Percentiles rank a stretch among this genome's conserved stretches.
These are phyloP conservation scores for Calonectria pauciramosa DNA, from an alignment of 2,329 filamentous ascomycete genomes.

Conservation along the genomic window DNA sequence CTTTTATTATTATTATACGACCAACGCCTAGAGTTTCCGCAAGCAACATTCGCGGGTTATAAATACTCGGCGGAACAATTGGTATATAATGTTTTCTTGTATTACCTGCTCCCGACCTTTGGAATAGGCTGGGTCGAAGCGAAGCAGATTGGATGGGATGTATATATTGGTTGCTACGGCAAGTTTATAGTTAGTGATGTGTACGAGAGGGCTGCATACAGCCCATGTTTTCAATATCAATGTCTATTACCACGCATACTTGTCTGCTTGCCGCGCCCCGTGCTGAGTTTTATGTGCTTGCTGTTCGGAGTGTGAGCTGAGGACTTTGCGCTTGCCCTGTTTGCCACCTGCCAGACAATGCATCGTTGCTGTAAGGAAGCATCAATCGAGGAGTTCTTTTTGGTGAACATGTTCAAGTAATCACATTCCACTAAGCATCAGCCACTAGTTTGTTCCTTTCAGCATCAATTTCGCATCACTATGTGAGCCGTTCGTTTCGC, in stretches of 20 bases:
- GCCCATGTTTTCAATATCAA: slow-evolving; percentile 28
- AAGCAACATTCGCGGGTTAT: slow-evolving; percentile 29
- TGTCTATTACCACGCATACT: slow-evolving; percentile 9
- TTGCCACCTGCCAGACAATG: background rate
- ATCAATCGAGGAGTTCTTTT: background rate
- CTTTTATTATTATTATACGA: background rate
- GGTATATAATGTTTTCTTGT: slow-evolving; percentile 48
- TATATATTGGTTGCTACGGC: slow-evolving; percentile 22
- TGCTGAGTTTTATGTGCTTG: background rate
- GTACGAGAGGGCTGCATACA: slow-evolving; percentile 23
- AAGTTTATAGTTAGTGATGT: slow-evolving; percentile 27
- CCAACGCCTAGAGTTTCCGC: background rate
- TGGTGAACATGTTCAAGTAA: background rate
- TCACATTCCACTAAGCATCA: background rate
- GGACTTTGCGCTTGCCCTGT: background rate
- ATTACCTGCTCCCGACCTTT: slow-evolving; percentile 34
- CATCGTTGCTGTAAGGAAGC: background rate
- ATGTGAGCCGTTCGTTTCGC: background rate
- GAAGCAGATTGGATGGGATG: slow-evolving; percentile 25
- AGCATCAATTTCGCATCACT: background rate
- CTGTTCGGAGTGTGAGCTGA: background rate
- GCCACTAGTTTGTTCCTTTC: background rate
- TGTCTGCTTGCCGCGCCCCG: background rate
- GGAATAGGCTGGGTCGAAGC: slow-evolving; percentile 1
- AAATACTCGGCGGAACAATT: slow-evolving; percentile 29